Base-by-base conservation (phyloP, 805 yeast species). In the Komagataella mondaviorum region DNA sequence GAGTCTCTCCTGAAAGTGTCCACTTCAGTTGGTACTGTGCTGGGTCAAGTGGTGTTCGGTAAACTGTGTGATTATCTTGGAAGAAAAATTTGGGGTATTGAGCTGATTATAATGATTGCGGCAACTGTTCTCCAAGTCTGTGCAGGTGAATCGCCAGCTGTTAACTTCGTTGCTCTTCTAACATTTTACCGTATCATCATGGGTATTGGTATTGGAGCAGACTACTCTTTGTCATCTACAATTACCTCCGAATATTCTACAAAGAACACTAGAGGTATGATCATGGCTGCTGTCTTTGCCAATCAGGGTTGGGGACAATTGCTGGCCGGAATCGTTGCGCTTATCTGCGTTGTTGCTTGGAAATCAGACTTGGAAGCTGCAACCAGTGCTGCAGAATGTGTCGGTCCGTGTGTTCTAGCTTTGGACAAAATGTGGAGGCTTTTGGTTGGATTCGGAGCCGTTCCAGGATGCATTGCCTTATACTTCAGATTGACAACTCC, bases 201-300 rank as follows among this genome's bases (percentile, higher is more conserved):
- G 88, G 96, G 96, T 76, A 83, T 89, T 60, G 96, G 96, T 80
- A 89, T 88, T 60, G 96, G 96, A 73, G 96, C 96, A 77, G 96
- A 88, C 72, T 88, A 88, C 68, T 96, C 96, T 59, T 76, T 89
- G 62, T 87, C 96, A 16, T 87, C 96, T n/a, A 84, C 88, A 66
- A 88, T 88, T 57, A 84, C 96, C 7, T 83, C 96, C 53, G 96
- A 88, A 73, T 88, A 88, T 63, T 78, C 96, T 23, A 87, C 96
- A 54, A 88, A 96, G 58, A 88, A 85, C 69, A 88, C 96, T 95
- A 86, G 96, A 81, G 96, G 96, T 77, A 96, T 96, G 57, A 88
- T 88, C 60, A 88, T 88, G 96, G 89, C 87, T 64, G 95, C 96
- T 24, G 96, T 88, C 52, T 90, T 90, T 69, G 91, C 96, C 53